A percentile compares a stretch with the other conserved stretches of the same genome.
phyloP scores from a whole-genome alignment of 306 rosid genomes.

The Prunus dulcis region DNA sequence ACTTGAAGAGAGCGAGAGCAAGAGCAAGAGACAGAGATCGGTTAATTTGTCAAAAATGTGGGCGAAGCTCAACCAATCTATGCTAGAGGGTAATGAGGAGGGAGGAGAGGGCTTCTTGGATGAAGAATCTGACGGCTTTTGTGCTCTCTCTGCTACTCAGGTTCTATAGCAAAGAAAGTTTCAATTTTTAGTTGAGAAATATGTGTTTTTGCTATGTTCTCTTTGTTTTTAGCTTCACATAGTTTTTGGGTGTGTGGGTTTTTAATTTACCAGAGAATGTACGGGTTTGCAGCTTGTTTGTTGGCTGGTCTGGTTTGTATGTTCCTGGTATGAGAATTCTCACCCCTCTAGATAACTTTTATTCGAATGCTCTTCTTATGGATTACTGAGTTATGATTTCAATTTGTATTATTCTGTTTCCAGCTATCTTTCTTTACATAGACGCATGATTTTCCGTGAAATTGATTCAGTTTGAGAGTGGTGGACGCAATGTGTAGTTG shows the following conservation, averaged over 20 bases:
- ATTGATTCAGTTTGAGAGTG: not conserved
- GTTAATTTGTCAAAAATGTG: slow-evolving; percentile 49
- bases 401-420: not conserved
- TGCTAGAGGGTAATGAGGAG: slow-evolving; percentile 45
- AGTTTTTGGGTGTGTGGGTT: slow-evolving; percentile 26
- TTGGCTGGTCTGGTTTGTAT: slow-evolving; percentile 65
- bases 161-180: slow-evolving; percentile 32
- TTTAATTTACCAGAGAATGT: slow-evolving; percentile 66
- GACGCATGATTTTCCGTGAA: not conserved
- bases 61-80: slow-evolving; percentile 41
- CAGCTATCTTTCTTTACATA: not conserved
- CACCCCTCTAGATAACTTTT: not conserved
- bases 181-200: not conserved
- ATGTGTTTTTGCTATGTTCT: slow-evolving; percentile 7
- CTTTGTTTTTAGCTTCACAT: slow-evolving; percentile 19
- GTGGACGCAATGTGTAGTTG: not conserved
- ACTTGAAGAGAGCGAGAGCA: not conserved
- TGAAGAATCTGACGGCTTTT: slow-evolving; percentile 61
- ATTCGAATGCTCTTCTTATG: too few species aligned
- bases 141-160: slow-evolving; percentile 68
- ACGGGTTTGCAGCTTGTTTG: slow-evolving; percentile 73
- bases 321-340: slow-evolving; percentile 67
- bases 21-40: slow-evolving; percentile 3
- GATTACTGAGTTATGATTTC: not conserved
- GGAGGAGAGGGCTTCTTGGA: slow-evolving; percentile 47